These are phyloP conservation scores for Mycena epipterygia DNA, from an alignment of 768 basidiomycete species.

Conservation along the genomic window DNA sequence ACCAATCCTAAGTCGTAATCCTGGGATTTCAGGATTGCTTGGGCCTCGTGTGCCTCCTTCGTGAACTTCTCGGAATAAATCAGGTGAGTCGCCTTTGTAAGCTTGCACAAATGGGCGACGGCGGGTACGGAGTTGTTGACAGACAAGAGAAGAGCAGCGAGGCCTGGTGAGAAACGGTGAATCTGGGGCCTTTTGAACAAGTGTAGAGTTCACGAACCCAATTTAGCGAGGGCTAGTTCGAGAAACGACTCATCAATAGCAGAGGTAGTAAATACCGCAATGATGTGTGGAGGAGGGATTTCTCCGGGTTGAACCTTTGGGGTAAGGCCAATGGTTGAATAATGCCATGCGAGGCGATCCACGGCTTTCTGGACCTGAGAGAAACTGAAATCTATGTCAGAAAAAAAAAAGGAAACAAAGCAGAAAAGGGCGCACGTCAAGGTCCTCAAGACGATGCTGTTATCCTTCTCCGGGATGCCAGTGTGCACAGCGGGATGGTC, in stretches of 20 bases:
- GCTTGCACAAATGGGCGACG: conserved; percentile 56
- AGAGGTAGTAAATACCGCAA: conserved; percentile 55
- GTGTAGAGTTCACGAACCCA: conserved; percentile 31
- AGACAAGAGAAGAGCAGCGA: conserved; percentile 54
- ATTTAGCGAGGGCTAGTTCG: conserved; percentile 56
- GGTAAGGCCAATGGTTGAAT: conserved; percentile 41
- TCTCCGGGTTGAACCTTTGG: conserved; percentile 38
- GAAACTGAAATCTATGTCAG: conserved; percentile 18
- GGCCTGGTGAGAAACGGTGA: conserved; percentile 35
- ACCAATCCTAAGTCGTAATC: conserved; percentile 39
- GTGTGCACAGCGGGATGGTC: conserved; percentile 41
- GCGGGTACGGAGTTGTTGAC: conserved; percentile 63
- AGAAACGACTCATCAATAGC: conserved; percentile 57
- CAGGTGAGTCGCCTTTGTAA: conserved; percentile 53
- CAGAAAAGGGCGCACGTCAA: conserved; percentile 33
- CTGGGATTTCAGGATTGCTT: conserved; percentile 41
- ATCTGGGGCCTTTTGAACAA: neutral
- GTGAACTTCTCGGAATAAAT: conserved; percentile 56
- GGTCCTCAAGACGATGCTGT: conserved; percentile 27
- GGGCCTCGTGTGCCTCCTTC: conserved; percentile 49
- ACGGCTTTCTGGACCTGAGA: conserved; percentile 40
- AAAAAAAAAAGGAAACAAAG: neutral
- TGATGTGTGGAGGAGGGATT: conserved; percentile 47
- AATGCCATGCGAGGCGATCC: conserved; percentile 47
- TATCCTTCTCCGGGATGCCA: conserved; percentile 33